Base-by-base conservation (phyloP, 306 rosid genomes). In the Inga leiocalycina region DNA sequence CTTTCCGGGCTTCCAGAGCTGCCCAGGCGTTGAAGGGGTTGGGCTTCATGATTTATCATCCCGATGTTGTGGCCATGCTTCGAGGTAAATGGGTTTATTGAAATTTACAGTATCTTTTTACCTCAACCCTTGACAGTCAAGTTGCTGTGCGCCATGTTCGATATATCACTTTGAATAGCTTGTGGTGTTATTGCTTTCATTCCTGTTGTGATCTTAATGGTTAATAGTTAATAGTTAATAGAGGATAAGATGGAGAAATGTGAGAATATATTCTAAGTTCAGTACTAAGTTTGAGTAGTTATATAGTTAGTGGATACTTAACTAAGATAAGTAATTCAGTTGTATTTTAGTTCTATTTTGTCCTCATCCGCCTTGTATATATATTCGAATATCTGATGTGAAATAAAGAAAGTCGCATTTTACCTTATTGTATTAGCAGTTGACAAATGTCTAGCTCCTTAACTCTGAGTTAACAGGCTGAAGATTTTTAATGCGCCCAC, bases 21-120 rank as follows among this genome's bases (percentile, higher is more conserved):
- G 80, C 91, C 37, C 94, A 87, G 83, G 93, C 98, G 10, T 88
- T 93, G 91, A 93, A 93, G 86, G 88, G 97, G 77, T 79, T 94
- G 90, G 98, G 97, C 39, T 93, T 94, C 91, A 86, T 94, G 92
- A 86, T 91, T 76, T 95, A 91, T 79, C 97, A 95, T 46, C 89
- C 95, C 2, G 89, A 87, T 66, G 79, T 90, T 30, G 85, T 85
- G 64, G 84, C 92, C 64, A 57, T 72, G 27, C 80, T 91, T 79
- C 75, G 49, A 71, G 94, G 98, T 93, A 86, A 65, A 5, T 48
- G 16, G 17, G 54, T 30, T 71, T 44, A 24, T 22, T 6, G 16
- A n/a, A 41, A 39, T 20, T 37, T 70, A 39, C 17, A 70, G 10
- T 70, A 4, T 39, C 44, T 66, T 6, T 66, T 66, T 8, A 66